Evolutionary conservation across 495 filamentous ascomycete species (phyloP), one percentile per base, ranked within the genome.

Genomic region (Tricharina praecox): DNA sequence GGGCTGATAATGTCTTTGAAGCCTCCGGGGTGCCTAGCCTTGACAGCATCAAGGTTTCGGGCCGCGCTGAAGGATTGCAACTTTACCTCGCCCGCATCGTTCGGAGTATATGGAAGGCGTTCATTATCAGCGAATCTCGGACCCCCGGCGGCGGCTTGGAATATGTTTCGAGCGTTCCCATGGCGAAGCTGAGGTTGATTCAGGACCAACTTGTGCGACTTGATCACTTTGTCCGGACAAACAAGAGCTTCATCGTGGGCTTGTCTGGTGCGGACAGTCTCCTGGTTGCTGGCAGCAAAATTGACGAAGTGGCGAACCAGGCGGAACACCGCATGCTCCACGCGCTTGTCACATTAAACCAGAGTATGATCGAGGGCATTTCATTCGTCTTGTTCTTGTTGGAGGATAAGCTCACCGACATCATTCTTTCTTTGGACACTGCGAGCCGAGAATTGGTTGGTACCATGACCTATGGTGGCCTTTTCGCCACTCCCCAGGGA

Each of bases 361-460:
- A 74, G 19, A 81, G 80, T 61, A 82, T 93, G 28, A 83, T 93
- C 23, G 92, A 99, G 59, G 90, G 92, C 8, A 93, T 99, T 45
- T 85, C 85, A 0, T 99, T 99, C 50, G 82, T 93, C 7, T 68
- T 84, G 25, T 88, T 93, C 50, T 69, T 99, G 0, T 94, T 95
- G 47, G 86, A 95, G 46, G 86, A 96, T 66, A 74, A 79, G 2
- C 77, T 93, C 8, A 77, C 85, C 38, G 86, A 96, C 52, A 93
- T 96, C 50, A 78, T 85, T 36, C 63, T 74, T n/a, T 74, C 80
- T 3, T 69, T 96, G n/a, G 72, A 84, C 18, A 78, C 76, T 2
- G 64, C 70, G 0, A 70, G 76, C 0, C 77, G 77, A 50, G 69
- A 78, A 50, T 72, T 74, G 49, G 77, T 90, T 48, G 69, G 74